Evolutionary conservation across 768 basidiomycete species (phyloP).

Genomic region (Termitomyces heimii): DNA sequence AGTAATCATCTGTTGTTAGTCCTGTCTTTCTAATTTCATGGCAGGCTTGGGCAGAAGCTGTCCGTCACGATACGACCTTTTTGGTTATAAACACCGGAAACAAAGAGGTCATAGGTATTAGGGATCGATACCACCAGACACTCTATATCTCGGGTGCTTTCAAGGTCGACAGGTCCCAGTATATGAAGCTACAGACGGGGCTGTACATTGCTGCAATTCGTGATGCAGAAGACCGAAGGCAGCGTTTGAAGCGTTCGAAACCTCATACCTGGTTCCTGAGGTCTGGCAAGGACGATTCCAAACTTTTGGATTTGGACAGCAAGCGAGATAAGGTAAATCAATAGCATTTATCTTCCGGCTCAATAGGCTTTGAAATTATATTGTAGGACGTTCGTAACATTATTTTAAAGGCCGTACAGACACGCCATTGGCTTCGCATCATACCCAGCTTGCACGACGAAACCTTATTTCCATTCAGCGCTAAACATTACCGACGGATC

Average conservation of each 20-base stretch:
- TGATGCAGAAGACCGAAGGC: slow-evolving; percentile 5
- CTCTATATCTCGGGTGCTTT: slow-evolving; percentile 11
- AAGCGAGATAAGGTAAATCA: background rate
- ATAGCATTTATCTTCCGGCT: background rate
- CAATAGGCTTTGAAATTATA: background rate
- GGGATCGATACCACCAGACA: slow-evolving; percentile 7
- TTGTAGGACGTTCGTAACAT: background rate
- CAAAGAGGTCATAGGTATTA: slow-evolving; percentile 11
- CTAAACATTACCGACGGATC: background rate
- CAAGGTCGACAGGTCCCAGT: background rate
- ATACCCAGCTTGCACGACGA: background rate
- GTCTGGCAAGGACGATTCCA: background rate
- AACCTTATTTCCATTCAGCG: background rate
- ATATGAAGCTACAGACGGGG: slow-evolving; percentile 12
- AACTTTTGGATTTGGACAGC: background rate
- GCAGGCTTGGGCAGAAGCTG: slow-evolving; percentile 13
- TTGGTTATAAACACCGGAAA: slow-evolving; percentile 13
- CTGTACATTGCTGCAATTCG: slow-evolving; percentile 11
- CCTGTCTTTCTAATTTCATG: background rate
- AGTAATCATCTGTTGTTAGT: background rate
- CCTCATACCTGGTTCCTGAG: background rate
- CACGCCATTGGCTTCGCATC: background rate
- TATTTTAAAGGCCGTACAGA: background rate
- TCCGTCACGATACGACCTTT: slow-evolving; percentile 13
- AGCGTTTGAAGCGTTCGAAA: background rate